phyloP scores from a whole-genome alignment of 345 rosid species.

The Sisymbrium irio region DNA sequence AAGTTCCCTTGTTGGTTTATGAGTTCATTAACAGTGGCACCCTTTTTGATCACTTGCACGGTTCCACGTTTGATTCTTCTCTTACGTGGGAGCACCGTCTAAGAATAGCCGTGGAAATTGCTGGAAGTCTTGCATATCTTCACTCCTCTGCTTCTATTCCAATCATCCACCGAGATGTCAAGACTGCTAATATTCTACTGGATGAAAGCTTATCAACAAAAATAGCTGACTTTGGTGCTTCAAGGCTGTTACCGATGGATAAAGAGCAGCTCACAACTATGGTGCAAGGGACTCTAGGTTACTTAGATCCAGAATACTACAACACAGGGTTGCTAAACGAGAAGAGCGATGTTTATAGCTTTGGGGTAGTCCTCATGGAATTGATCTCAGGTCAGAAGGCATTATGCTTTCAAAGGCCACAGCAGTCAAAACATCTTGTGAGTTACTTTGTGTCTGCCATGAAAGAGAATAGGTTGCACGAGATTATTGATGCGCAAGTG shows the following conservation, averaged over 20 bases:
- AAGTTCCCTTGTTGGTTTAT: slow-evolving; percentile 36
- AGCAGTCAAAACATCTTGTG: slow-evolving; percentile 27
- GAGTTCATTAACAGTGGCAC: slow-evolving; percentile 33
- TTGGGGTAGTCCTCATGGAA: slow-evolving; percentile 47
- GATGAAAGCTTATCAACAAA: slow-evolving; percentile 40
- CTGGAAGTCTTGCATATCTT: slow-evolving; percentile 41
- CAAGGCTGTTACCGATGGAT: slow-evolving; percentile 43
- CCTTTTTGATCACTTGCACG: slow-evolving; percentile 34
- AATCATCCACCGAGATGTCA: slow-evolving; percentile 47
- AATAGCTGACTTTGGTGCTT: slow-evolving; percentile 54
- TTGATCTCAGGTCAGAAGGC: slow-evolving; percentile 35
- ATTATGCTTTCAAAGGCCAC: slow-evolving; percentile 25
- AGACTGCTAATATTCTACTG: slow-evolving; percentile 45
- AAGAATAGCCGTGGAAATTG: slow-evolving; percentile 39
- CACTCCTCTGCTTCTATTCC: slow-evolving; percentile 46
- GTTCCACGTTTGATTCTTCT: neutral
- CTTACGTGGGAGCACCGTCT: slow-evolving; percentile 40
- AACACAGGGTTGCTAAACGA: slow-evolving; percentile 23
- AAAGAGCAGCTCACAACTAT: slow-evolving; percentile 37
- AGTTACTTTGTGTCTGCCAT: slow-evolving; percentile 26
- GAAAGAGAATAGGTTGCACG: neutral
- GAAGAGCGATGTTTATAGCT: slow-evolving; percentile 55
- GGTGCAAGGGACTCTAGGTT: slow-evolving; percentile 48
- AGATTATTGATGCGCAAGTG: neutral
- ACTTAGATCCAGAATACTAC: slow-evolving; percentile 48